These are phyloP conservation scores for Solanum hybrid DNA, from an alignment of 305 asterid species.

Conservation along the genomic window DNA sequence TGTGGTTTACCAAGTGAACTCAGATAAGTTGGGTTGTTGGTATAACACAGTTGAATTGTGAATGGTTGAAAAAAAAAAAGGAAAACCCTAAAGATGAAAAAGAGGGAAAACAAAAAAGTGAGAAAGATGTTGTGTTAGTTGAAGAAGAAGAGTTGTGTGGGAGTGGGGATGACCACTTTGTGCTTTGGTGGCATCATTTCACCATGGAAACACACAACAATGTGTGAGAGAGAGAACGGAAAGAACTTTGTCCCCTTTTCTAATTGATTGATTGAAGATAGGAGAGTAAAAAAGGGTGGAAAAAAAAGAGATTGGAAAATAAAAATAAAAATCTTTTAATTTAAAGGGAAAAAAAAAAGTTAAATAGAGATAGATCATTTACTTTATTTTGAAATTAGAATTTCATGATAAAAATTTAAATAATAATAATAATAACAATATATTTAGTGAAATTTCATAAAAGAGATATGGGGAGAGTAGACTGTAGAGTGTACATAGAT, in stretches of 20 bases:
- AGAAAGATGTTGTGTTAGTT: constrained; percentile 11
- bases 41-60: background rate
- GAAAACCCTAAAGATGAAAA: background rate
- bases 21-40: constrained; percentile 2
- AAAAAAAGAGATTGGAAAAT: background rate
- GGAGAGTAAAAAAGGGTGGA: background rate
- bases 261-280: background rate
- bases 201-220: constrained; percentile 22
- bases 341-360: background rate
- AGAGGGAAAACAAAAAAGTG: constrained; percentile 4
- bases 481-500: background rate
- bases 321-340: background rate
- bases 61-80: constrained; percentile 3
- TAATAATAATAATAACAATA: no score
- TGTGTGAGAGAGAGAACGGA: constrained; percentile 13
- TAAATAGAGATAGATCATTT: background rate
- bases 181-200: constrained; percentile 36
- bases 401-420: no score
- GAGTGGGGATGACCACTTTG: constrained; percentile 26
- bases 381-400: background rate
- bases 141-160: constrained; percentile 17
- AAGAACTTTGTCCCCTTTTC: background rate
- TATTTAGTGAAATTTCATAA: background rate
- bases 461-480: background rate
- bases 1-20: constrained; percentile 5